These are phyloP conservation scores for Yarrowia osloensis DNA, from an alignment of 805 yeast genomes.

Conservation along the genomic window DNA sequence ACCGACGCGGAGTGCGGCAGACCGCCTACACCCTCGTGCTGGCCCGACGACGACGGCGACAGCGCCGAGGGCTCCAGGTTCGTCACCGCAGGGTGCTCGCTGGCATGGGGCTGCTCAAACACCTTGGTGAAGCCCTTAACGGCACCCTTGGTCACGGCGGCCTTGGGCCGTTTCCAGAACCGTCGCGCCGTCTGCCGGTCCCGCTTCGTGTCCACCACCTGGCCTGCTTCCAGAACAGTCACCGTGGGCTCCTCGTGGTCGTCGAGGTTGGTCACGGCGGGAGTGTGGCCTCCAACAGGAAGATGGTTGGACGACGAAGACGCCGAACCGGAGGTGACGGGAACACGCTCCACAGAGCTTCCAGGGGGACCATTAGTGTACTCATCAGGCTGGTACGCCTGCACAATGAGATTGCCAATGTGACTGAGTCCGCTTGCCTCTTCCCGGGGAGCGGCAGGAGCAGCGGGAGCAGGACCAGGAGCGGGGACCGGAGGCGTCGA, in stretches of 20 bases:
- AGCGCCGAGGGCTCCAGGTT: slow-evolving; percentile 22
- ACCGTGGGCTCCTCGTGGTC: slow-evolving; percentile 38
- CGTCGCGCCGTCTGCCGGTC: slow-evolving; percentile 36
- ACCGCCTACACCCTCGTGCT: not conserved
- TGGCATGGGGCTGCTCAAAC: slow-evolving; percentile 38
- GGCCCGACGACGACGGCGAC: slow-evolving; percentile 9
- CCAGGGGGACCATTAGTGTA: slow-evolving; percentile 28
- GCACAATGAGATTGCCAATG: slow-evolving; percentile 21
- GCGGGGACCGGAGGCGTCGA: not conserved
- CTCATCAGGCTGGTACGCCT: slow-evolving; percentile 30
- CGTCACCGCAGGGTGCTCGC: slow-evolving; percentile 27
- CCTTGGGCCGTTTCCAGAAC: slow-evolving; percentile 45
- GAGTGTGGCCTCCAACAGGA: slow-evolving; percentile 21
- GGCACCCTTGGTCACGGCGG: slow-evolving; percentile 43
- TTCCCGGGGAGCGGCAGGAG: slow-evolving; percentile 4
- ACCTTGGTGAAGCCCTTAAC: slow-evolving; percentile 42
- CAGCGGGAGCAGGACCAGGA: not conserved
- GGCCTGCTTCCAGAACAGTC: slow-evolving; percentile 38
- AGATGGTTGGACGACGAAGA: not conserved
- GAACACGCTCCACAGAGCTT: slow-evolving; percentile 26
- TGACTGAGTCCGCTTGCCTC: slow-evolving; percentile 12
- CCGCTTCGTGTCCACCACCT: slow-evolving; percentile 35
- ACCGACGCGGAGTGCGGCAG: slow-evolving; percentile 4
- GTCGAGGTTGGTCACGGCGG: slow-evolving; percentile 32
- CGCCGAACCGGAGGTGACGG: slow-evolving; percentile 1